A percentile compares a stretch with the other conserved stretches of the same genome.
These are phyloP conservation scores for Suhomyces yuchorum DNA, from an alignment of 1,139 yeast species.

Conservation along the genomic window DNA sequence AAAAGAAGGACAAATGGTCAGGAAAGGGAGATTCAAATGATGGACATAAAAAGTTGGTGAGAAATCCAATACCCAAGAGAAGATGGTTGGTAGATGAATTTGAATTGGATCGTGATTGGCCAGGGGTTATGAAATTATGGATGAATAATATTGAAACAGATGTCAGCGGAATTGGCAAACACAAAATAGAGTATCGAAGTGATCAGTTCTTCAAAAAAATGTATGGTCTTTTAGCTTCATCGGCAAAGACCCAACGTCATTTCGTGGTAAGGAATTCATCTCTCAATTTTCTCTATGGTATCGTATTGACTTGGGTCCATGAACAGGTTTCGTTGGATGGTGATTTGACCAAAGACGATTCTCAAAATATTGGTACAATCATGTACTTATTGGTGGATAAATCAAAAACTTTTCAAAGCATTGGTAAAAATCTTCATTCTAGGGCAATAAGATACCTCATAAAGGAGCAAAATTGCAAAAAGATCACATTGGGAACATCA, in stretches of 20 bases:
- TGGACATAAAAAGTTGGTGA: slow-evolving; percentile 7
- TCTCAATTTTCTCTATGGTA: slow-evolving; percentile 57
- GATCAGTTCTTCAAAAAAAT: slow-evolving; percentile 36
- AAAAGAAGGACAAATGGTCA: slow-evolving; percentile 19
- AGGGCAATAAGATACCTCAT: slow-evolving; percentile 56
- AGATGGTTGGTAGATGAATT: slow-evolving; percentile 66
- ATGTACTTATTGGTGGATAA: slow-evolving; percentile 57
- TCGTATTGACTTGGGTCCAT: slow-evolving; percentile 59
- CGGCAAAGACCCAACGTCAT: slow-evolving; percentile 41
- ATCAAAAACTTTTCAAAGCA: slow-evolving; percentile 56
- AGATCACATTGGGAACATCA: slow-evolving; percentile 50
- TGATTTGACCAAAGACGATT: slow-evolving; percentile 16
- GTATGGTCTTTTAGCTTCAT: slow-evolving; percentile 32
- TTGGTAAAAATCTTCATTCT: slow-evolving; percentile 59
- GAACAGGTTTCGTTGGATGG: slow-evolving; percentile 26
- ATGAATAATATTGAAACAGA: slow-evolving; percentile 31
- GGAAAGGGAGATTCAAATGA: slow-evolving; percentile 2
- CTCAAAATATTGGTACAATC: slow-evolving; percentile 45
- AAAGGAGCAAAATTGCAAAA: slow-evolving; percentile 46
- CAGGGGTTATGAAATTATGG: slow-evolving; percentile 48
- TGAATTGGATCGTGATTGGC: slow-evolving; percentile 53
- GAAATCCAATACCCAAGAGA: slow-evolving; percentile 36
- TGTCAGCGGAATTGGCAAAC: slow-evolving; percentile 12
- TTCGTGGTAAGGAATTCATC: slow-evolving; percentile 65
- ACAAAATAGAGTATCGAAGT: slow-evolving; percentile 28